phyloP scores from a whole-genome alignment of 108 stramenopile genomes.

The Nannochloropsis salina region DNA sequence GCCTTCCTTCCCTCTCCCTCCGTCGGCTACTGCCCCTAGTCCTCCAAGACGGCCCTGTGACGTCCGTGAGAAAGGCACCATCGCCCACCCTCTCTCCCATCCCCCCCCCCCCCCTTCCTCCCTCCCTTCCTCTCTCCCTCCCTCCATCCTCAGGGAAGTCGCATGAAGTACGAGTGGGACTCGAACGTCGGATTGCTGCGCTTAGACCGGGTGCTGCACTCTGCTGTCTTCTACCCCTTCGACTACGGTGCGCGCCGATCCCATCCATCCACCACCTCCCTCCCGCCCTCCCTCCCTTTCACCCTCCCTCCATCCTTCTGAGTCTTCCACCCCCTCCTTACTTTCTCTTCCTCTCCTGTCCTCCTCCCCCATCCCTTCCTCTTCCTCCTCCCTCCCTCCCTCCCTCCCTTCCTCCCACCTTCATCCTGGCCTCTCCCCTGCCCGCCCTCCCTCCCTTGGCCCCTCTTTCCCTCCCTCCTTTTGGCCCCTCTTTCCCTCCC shows the following conservation, averaged over 20 bases:
- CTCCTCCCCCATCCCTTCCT: not conserved
- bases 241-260: not conserved
- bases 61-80: too few relatives aligned
- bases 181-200: not conserved
- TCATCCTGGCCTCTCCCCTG: too few relatives aligned
- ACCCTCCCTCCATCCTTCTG: not conserved
- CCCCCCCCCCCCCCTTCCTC: not conserved
- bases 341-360: not conserved
- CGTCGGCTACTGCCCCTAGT: too few relatives aligned
- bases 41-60: too few relatives aligned
- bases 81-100: not conserved
- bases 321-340: not conserved
- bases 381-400: not conserved
- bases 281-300: not conserved
- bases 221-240: slow-evolving; percentile 14
- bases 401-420: not conserved
- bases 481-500: too few relatives aligned
- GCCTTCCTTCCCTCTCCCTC: too few relatives aligned
- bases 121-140: not conserved
- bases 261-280: too few relatives aligned
- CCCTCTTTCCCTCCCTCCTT: not conserved
- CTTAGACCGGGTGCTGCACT: not conserved
- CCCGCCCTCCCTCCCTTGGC: too few relatives aligned
- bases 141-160: not conserved
- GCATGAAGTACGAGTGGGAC: slow-evolving; percentile 17